phyloP scores from a whole-genome alignment of 225 moss, liverwort and hornwort species.

The Polytrichum formosum region DNA sequence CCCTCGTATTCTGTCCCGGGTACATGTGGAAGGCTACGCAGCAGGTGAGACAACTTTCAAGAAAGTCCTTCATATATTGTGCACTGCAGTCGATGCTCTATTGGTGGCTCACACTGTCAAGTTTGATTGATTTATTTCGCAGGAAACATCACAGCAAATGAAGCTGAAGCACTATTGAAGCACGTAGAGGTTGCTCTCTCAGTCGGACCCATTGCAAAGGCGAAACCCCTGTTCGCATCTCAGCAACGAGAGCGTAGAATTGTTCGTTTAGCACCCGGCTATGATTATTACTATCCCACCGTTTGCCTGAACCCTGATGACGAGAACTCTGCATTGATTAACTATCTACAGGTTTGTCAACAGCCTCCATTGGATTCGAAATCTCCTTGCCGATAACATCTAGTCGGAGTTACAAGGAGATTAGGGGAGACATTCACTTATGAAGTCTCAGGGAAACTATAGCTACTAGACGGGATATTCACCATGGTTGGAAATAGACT shows the following conservation, averaged over 20 bases:
- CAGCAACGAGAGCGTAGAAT: slow-evolving; percentile 64
- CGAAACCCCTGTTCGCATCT: slow-evolving; percentile 52
- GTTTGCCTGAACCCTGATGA: slow-evolving; percentile 57
- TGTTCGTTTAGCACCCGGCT: slow-evolving; percentile 52
- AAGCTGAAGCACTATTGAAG: slow-evolving; percentile 45
- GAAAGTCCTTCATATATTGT: not conserved
- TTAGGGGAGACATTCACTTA: too few species aligned
- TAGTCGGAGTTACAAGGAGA: too few species aligned
- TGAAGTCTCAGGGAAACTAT: too few species aligned
- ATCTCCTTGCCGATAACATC: too few species aligned
- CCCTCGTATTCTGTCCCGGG: slow-evolving; percentile 48
- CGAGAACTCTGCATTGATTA: slow-evolving; percentile 63
- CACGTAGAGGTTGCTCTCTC: slow-evolving; percentile 48
- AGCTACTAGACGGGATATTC: too few species aligned
- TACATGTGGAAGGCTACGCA: slow-evolving; percentile 56
- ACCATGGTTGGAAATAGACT: too few species aligned
- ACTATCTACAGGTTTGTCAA: slow-evolving; percentile 56
- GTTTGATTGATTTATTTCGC: slow-evolving; percentile 2
- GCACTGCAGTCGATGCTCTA: not conserved
- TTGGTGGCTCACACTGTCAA: not conserved
- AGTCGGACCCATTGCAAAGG: slow-evolving; percentile 35
- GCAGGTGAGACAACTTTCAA: slow-evolving; percentile 32
- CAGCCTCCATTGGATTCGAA: not conserved
- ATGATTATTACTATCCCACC: slow-evolving; percentile 34
- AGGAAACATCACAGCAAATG: slow-evolving; percentile 56